Evolutionary conservation across 75 land plant species (phyloP).

Genomic region (Chamaecyparis obtusa): DNA sequence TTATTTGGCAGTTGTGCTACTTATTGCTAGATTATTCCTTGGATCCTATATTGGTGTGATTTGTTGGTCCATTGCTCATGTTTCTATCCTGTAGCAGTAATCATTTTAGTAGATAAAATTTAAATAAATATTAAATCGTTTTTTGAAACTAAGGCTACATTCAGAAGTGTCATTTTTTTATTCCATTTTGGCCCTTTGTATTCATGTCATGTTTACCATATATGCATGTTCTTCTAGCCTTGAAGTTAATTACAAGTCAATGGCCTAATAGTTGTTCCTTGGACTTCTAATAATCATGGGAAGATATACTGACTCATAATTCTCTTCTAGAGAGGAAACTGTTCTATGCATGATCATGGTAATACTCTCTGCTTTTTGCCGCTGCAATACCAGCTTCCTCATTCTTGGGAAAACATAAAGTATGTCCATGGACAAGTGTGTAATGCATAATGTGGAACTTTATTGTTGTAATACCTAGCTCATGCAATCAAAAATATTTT

Average conservation of each 20-base stretch:
- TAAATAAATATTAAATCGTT: not conserved
- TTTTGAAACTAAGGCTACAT: not conserved
- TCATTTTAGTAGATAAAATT: not conserved
- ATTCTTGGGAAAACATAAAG: not conserved
- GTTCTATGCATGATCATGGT: not conserved
- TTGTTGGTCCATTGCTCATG: not conserved
- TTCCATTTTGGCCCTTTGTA: not conserved
- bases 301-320: not conserved
- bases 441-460: not conserved
- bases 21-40: not conserved
- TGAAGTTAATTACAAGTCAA: not conserved
- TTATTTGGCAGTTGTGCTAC: not conserved
- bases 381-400: not conserved
- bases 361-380: not conserved
- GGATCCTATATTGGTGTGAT: not conserved
- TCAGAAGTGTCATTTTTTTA: not conserved
- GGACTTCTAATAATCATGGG: not conserved
- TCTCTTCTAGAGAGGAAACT: not conserved
- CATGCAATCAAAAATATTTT: too few relatives aligned
- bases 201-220: not conserved
- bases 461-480: not conserved
- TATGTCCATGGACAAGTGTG: not conserved
- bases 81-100: not conserved
- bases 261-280: not conserved
- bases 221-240: not conserved